A percentile compares a stretch with the other conserved stretches of the same genome.
Conservation (phyloP, 108 stramenopile species). For the Skeletonema grethae region DNA sequence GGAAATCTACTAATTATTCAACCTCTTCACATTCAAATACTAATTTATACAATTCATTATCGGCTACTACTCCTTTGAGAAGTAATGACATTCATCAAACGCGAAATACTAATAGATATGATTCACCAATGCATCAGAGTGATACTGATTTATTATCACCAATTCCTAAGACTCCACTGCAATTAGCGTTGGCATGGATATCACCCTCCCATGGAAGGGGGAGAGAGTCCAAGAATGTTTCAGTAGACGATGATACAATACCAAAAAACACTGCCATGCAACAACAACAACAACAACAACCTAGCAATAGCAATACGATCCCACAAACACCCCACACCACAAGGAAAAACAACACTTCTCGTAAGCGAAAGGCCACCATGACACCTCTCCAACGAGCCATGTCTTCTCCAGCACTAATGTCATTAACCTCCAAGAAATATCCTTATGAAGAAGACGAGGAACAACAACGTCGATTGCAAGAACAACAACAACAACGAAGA, state of each 20-base stretch:
- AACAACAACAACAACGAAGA: background rate
- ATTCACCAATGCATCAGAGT: background rate
- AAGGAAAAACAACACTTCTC: background rate
- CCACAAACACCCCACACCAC: background rate
- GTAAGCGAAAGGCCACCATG: background rate
- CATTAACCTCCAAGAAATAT: background rate
- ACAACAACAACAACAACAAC: background rate
- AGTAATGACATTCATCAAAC: background rate
- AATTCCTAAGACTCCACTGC: background rate
- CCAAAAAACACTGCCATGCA: background rate
- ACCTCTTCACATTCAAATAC: slow-evolving; percentile 6
- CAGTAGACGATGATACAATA: background rate
- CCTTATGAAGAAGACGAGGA: slow-evolving; percentile 4
- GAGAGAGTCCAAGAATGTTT: background rate
- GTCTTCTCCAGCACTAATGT: slow-evolving; percentile 45
- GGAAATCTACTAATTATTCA: background rate
- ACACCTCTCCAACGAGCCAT: slow-evolving; percentile 22
- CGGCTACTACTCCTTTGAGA: background rate
- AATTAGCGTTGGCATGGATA: background rate
- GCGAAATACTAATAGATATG: background rate
- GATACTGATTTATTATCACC: background rate
- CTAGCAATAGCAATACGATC: background rate
- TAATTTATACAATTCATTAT: background rate
- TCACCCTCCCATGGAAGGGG: background rate
- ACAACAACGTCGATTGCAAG: background rate